Evolutionary conservation across 2,329 filamentous ascomycete species (phyloP), one percentile per base, ranked within the genome.

Genomic region (Calonectria leucothoes): DNA sequence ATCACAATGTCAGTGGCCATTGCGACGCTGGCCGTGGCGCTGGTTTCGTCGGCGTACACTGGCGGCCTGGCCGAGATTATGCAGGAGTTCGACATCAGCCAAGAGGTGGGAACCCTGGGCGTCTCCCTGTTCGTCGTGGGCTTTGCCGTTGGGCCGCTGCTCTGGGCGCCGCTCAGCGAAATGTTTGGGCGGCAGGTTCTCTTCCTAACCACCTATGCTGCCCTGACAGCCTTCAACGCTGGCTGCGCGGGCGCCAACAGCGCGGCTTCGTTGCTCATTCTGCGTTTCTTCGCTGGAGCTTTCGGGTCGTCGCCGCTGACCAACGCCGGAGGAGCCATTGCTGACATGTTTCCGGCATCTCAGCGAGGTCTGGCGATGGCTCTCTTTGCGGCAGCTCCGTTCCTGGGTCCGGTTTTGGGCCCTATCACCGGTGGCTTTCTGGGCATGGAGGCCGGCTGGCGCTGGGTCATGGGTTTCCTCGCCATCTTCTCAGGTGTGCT

Each of bases 161-260:
- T 64, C 37, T 64, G 59, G 59, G 59, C 59, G 11, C 59, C 59
- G 37, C 39, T 64, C 17, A 64, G 59, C 39, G 59, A 64, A 23
- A 42, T 64, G 17, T 64, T 64, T 64, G 59, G 59, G 23, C 59
- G 59, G 2, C 59, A 64, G 20, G 35, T 64, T 20, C 59, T 64
- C 8, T 64, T 64, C 17, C 3, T 64, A 4, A 45, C 25, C 2
- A 64, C 59, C 15, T 64, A 64, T 25, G 59, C 59, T 39, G 59
- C 59, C 27, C 37, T 64, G 14, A 64, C 59, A n/a, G 59, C 59
- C 8, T 64, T 64, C 39, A 64, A 64, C 11, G 59, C 59, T 6
- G 59, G 59, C 14, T 64, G 59, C 10, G 59, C 59, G 7, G 59
- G 59, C 10, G 59, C 59, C 37, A 42, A 64, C 17, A 64, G 27